Evolutionary conservation across 257 asterid genomes (phyloP).

Genomic region (Nicotiana tabacum): DNA sequence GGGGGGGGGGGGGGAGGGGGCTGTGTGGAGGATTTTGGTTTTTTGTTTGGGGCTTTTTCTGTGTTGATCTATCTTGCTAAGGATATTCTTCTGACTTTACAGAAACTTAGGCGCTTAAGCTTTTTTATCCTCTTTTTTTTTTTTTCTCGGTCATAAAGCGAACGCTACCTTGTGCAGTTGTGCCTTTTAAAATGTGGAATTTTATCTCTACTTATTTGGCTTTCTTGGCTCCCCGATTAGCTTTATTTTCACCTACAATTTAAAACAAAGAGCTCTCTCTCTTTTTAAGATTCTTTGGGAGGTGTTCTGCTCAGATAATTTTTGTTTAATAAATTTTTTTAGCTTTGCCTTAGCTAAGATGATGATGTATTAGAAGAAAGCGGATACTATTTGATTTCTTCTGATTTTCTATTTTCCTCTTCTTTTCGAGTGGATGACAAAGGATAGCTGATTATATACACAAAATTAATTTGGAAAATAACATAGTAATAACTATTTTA

Average conservation of each 20-base stretch:
- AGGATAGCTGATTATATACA: too few relatives aligned
- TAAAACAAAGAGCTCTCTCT: not conserved
- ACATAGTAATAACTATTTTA: too few relatives aligned
- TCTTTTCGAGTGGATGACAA: not conserved
- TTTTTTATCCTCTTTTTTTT: not conserved
- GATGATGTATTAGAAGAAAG: not conserved
- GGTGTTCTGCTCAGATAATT: not conserved
- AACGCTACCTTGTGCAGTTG: not conserved
- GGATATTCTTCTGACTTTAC: slow-evolving; percentile 24
- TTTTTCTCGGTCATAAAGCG: slow-evolving; percentile 2
- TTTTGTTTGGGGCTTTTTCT: slow-evolving; percentile 21
- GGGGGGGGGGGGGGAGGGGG: too few relatives aligned
- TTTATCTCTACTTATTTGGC: not conserved
- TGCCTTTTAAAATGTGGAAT: not conserved
- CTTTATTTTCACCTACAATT: not conserved
- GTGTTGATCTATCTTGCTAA: slow-evolving; percentile 18
- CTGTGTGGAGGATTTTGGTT: not conserved
- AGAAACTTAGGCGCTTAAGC: slow-evolving; percentile 9
- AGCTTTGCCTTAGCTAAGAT: not conserved
- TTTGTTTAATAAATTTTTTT: too few relatives aligned
- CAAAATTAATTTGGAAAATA: too few relatives aligned
- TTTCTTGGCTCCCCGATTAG: not conserved
- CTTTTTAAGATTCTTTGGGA: not conserved
- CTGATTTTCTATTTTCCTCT: not conserved
- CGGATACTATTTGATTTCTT: not conserved